These are phyloP conservation scores for Sarocladium brachiariae DNA, from an alignment of 2,329 filamentous ascomycete species.

Conservation along the genomic window DNA sequence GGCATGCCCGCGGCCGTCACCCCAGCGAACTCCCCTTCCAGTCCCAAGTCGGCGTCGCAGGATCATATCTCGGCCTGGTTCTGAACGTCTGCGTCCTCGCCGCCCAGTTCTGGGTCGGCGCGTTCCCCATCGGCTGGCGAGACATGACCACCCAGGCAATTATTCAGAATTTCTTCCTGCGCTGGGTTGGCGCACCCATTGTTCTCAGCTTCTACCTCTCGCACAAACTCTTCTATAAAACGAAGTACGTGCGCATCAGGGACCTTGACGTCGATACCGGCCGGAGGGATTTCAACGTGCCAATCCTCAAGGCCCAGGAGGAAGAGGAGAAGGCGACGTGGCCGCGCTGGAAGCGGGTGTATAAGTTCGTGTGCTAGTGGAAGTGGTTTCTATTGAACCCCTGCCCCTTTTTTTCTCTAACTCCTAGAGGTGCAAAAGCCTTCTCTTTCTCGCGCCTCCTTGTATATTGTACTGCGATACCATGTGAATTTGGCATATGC, in stretches of 20 bases:
- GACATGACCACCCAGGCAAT: conserved; percentile 36
- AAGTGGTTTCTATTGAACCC: background rate
- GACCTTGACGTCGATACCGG: conserved; percentile 89
- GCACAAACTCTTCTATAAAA: conserved; percentile 72
- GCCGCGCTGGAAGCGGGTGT: conserved; percentile 71
- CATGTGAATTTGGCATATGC: no score
- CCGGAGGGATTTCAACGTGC: conserved; percentile 75
- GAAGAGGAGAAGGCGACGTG: conserved; percentile 62
- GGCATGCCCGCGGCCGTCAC: conserved; percentile 61
- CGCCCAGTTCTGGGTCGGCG: conserved; percentile 84
- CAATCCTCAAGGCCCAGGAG: conserved; percentile 73
- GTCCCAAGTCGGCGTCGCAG: conserved; percentile 70
- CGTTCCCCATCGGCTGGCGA: conserved; percentile 61
- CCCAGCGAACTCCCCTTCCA: conserved; percentile 73
- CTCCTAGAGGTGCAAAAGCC: no score
- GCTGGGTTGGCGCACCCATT: conserved; percentile 64
- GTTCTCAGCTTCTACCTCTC: conserved; percentile 59
- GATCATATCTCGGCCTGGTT: conserved; percentile 71
- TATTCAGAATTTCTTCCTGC: conserved; percentile 64
- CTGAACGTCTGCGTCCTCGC: conserved; percentile 71
- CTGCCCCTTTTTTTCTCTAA: no score
- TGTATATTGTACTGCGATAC: no score
- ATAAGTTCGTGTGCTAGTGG: conserved; percentile 63
- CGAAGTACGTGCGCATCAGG: conserved; percentile 55
- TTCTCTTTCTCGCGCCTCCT: no score